Evolutionary conservation across 495 filamentous ascomycete genomes (phyloP).

Genomic region (Neurospora intermedia): DNA sequence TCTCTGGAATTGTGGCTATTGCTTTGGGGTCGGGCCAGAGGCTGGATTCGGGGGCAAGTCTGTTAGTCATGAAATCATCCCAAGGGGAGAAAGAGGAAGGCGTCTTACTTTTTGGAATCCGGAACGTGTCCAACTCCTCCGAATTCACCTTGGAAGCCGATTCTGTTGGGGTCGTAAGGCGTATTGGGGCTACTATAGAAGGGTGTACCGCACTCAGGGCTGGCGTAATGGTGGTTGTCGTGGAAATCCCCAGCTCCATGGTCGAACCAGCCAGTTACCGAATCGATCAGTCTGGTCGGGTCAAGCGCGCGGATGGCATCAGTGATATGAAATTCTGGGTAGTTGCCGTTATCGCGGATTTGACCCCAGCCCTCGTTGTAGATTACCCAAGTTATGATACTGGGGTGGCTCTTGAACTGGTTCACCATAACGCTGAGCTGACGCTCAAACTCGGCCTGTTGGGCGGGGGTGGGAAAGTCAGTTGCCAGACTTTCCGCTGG

Average conservation of each 20-base stretch:
- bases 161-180: slow-evolving; percentile 48
- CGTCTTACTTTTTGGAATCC: slow-evolving; percentile 34
- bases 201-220: slow-evolving; percentile 58
- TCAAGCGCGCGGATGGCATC: slow-evolving; percentile 43
- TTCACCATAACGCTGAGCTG: slow-evolving; percentile 50
- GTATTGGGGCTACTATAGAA: slow-evolving; percentile 45
- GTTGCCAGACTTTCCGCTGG: slow-evolving; percentile 12
- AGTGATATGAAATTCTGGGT: slow-evolving; percentile 47
- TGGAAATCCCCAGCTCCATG: slow-evolving; percentile 48
- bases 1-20: slow-evolving; percentile 48
- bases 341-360: slow-evolving; percentile 22
- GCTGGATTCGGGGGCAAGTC: slow-evolving; percentile 9
- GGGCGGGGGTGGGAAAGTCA: slow-evolving; percentile 27
- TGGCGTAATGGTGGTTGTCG: slow-evolving; percentile 63
- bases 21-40: slow-evolving; percentile 49
- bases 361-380: slow-evolving; percentile 71
- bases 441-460: slow-evolving; percentile 50
- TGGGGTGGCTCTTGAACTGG: slow-evolving; percentile 52
- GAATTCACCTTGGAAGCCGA: slow-evolving; percentile 60
- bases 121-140: slow-evolving; percentile 55
- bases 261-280: slow-evolving; percentile 51
- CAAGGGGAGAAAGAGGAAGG: background rate
- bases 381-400: slow-evolving; percentile 48
- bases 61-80: background rate
- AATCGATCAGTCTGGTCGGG: slow-evolving; percentile 49